Conservation (phyloP, 495 filamentous ascomycete species). For the Rostrohypoxylon terebratum region DNA sequence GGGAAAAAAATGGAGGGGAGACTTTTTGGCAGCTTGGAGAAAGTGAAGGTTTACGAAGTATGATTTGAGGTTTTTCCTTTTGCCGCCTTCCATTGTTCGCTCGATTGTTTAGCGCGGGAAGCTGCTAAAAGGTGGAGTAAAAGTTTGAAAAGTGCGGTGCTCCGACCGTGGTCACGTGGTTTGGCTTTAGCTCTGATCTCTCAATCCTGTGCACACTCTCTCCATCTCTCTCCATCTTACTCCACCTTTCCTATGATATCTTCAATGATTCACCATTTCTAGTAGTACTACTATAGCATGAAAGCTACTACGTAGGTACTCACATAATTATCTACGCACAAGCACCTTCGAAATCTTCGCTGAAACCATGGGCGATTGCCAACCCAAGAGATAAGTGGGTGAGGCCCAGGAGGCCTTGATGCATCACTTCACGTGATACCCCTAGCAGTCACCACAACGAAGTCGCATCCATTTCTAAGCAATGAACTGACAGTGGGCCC, state of each 20-base stretch:
- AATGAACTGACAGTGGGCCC: too few species aligned
- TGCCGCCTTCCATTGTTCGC: conserved; percentile 20
- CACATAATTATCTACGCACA: too few species aligned
- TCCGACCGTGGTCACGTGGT: conserved; percentile 20
- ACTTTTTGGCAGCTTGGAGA: not conserved
- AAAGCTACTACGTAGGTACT: too few species aligned
- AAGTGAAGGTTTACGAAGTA: conserved; percentile 20
- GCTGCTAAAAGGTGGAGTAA: conserved; percentile 26
- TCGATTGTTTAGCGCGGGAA: conserved; percentile 34
- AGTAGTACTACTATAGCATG: too few species aligned
- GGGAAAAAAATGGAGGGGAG: not conserved
- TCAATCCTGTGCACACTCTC: not conserved
- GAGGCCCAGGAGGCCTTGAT: not conserved
- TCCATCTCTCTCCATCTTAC: not conserved
- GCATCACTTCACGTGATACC: not conserved
- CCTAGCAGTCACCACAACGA: not conserved
- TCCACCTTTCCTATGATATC: not conserved
- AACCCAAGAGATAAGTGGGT: not conserved
- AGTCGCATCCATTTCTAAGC: not conserved
- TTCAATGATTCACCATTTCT: too few species aligned
- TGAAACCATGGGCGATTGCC: not conserved
- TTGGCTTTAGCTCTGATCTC: not conserved
- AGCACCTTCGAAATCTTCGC: too few species aligned
- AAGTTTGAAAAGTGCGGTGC: too few species aligned
- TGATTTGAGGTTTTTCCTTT: conserved; percentile 41